Base-by-base conservation (phyloP, 768 basidiomycete species). In the Mycena epipterygia region DNA sequence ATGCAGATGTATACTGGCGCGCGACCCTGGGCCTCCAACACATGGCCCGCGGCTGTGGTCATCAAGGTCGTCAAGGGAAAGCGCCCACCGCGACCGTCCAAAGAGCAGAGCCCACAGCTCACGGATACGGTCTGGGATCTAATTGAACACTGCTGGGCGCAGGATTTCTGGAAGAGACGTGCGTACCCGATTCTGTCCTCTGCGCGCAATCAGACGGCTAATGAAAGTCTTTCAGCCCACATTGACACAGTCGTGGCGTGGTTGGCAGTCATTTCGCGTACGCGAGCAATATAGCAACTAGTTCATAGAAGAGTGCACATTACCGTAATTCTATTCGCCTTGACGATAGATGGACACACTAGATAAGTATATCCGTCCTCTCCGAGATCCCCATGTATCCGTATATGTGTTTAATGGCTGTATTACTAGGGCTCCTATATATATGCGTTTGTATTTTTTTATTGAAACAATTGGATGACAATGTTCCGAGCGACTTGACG, bases 1-100 rank as follows among this genome's bases (percentile, higher is more conserved):
- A 0, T 27, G 3, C 27, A 73, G 72, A 66, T 70, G 72, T 25
- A 67, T 61, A 58, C 68, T 41, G 69, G 70, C 57, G 42, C 35
- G 23, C 69, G 42, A 5, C 73, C 68, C 35, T 70, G 66, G 42
- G 59, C 64, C 8, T 13, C 65, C 19, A 46, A 48, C 41, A n/a
- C n/a, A 3, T 70, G 64, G 48, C 32, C 73, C 32, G 48, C 70
- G 19, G 21, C 32, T 16, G 64, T 71, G 14, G 41, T 72, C 32
- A 21, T 71, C 1, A 62, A 33, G 48, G 59, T 73, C 55, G 70
- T 66, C 48, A 12, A 13, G 2, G 66, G 70, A 44, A 29, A 29
- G 6, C 58, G 71, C 11, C 72, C 68, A 0, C 21, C 51, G 1
- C 64, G 70, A 2, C 73, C 70, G 1, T 21, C 64, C 1, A 1